Percentiles rank a stretch among this genome's conserved stretches.
Conservation (phyloP, 1,284 basidiomycete species). For the Trametes pubescens region DNA sequence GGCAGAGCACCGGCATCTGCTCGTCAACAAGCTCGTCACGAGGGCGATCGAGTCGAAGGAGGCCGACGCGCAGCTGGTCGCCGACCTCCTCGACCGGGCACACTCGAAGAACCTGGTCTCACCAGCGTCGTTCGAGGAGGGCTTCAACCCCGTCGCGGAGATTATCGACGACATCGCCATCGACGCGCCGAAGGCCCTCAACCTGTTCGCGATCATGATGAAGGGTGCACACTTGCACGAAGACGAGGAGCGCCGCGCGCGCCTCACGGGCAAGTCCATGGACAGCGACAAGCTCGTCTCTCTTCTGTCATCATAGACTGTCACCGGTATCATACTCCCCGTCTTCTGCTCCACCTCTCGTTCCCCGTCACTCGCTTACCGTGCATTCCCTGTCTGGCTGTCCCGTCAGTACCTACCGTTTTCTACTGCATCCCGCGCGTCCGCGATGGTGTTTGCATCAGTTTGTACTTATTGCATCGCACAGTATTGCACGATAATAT, state of each 20-base stretch:
- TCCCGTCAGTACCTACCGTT: conserved; percentile 27
- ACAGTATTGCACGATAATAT: conserved; percentile 36
- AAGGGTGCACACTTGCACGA: conserved; percentile 70
- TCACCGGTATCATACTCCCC: conserved; percentile 25
- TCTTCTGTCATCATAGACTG: conserved; percentile 59
- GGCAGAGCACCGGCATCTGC: conserved; percentile 62
- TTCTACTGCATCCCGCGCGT: conserved; percentile 32
- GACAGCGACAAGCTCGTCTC: conserved; percentile 65
- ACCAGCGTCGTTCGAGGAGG: conserved; percentile 65
- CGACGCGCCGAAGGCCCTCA: conserved; percentile 88
- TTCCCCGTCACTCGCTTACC: conserved; percentile 4
- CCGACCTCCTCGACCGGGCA: conserved; percentile 68
- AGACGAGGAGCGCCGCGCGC: conserved; percentile 63
- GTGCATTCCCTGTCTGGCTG: conserved; percentile 17
- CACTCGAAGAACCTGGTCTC: conserved; percentile 64
- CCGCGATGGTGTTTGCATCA: conserved; percentile 35
- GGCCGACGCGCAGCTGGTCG: conserved; percentile 83
- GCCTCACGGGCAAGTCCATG: conserved; percentile 65
- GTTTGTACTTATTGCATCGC: conserved; percentile 37
- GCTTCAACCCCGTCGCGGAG: conserved; percentile 74
- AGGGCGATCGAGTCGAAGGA: conserved; percentile 84
- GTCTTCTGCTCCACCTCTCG: conserved; percentile 1
- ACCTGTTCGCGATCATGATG: conserved; percentile 78
- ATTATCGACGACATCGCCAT: conserved; percentile 87
- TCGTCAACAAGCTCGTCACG: conserved; percentile 81